phyloP scores from a whole-genome alignment of 371 early-diverging fungal genomes.

The Lichtheimia hyalospora region DNA sequence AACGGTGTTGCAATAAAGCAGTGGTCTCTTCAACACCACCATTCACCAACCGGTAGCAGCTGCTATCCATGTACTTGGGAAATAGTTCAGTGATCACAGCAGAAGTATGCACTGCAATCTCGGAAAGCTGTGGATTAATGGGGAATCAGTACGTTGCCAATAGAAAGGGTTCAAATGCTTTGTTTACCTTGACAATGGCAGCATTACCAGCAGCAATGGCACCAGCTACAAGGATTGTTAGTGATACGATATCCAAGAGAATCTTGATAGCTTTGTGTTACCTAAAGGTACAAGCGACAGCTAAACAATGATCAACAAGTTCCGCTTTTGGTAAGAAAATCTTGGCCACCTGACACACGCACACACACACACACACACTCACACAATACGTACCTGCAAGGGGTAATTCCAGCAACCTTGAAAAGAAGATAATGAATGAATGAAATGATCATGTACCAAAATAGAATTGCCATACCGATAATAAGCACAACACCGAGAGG shows the following conservation, averaged over 20 bases:
- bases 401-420: slow-evolving; percentile 50
- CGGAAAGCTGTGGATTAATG: slow-evolving; percentile 58
- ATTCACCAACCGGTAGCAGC: slow-evolving; percentile 72
- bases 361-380: too few relatives aligned
- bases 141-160: neutral
- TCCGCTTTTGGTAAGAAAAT: neutral
- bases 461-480: slow-evolving; percentile 31
- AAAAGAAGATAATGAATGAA: neutral
- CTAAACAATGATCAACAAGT: slow-evolving; percentile 6
- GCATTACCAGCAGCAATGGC: slow-evolving; percentile 93
- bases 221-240: slow-evolving; percentile 46
- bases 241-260: too few relatives aligned
- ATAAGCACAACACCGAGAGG: slow-evolving; percentile 77
- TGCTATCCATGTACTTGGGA: slow-evolving; percentile 72
- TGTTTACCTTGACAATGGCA: slow-evolving; percentile 63
- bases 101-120: slow-evolving; percentile 72
- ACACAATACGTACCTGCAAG: slow-evolving; percentile 29
- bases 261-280: slow-evolving; percentile 7
- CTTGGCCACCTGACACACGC: slow-evolving; percentile 6
- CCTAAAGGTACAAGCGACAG: slow-evolving; percentile 33
- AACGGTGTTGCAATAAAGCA: slow-evolving; percentile 63
- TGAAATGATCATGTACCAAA: neutral
- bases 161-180: neutral
- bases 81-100: slow-evolving; percentile 63
- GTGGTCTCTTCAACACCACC: slow-evolving; percentile 83